These are phyloP conservation scores for Coemansia sp. DNA, from an alignment of 192 early-diverging fungal species.

Conservation along the genomic window DNA sequence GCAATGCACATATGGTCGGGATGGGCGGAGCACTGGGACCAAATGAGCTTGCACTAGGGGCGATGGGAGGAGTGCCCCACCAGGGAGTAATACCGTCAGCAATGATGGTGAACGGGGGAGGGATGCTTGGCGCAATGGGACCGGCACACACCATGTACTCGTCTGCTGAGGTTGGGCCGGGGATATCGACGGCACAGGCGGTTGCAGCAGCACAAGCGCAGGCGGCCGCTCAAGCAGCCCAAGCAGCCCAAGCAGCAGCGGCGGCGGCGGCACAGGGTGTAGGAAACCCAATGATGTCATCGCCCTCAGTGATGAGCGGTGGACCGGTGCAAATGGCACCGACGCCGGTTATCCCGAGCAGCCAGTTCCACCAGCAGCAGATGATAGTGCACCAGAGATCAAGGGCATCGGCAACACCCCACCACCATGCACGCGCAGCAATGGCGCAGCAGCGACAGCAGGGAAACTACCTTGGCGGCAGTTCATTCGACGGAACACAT, in stretches of 20 bases:
- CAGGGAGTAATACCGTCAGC: constrained; percentile 41
- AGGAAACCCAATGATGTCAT: constrained; percentile 49
- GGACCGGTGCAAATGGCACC: constrained; percentile 55
- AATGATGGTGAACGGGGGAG: constrained; percentile 47
- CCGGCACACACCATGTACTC: constrained; percentile 42
- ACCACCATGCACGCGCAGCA: constrained; percentile 88
- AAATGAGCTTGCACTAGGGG: constrained; percentile 28
- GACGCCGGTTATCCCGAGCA: constrained; percentile 50
- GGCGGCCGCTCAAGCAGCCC: constrained; percentile 8
- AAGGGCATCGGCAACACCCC: constrained; percentile 75
- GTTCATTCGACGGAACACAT: constrained; percentile 29
- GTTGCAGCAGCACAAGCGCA: constrained; percentile 29
- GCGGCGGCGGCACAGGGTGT: constrained; percentile 29
- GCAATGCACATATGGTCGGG: constrained; percentile 46
- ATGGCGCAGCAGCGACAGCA: constrained; percentile 73
- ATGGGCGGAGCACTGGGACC: constrained; percentile 35
- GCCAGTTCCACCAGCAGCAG: constrained; percentile 74
- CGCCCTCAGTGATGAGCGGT: constrained; percentile 42
- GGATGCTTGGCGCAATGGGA: constrained; percentile 45
- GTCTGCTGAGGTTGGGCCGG: constrained; percentile 25
- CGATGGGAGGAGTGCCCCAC: constrained; percentile 22
- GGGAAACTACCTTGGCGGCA: constrained; percentile 44
- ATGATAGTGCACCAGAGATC: constrained; percentile 70
- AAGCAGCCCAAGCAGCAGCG: constrained; percentile 11
- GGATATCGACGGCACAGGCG: constrained; percentile 41